Evolutionary conservation across 2,329 filamentous ascomycete genomes (phyloP).

Genomic region (Fusarium verrucosum): DNA sequence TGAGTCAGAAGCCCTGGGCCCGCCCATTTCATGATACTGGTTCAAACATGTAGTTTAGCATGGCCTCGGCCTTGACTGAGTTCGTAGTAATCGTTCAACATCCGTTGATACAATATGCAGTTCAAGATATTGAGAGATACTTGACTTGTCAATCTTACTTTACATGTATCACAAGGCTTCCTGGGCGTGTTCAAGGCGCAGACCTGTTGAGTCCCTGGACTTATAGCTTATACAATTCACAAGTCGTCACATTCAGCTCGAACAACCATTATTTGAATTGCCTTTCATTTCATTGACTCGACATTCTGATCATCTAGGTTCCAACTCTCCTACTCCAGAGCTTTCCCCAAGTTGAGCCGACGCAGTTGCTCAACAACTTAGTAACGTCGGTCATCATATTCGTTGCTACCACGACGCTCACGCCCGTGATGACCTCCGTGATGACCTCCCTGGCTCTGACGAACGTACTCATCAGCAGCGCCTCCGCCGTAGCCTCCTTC

Average conservation of each 20-base stretch:
- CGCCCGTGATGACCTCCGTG: constrained; percentile 18
- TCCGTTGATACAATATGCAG: background rate
- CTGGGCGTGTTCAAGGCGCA: background rate
- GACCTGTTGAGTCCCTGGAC: background rate
- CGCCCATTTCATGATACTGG: background rate
- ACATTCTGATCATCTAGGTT: constrained; percentile 8
- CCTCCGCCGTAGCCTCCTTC: constrained; percentile 44
- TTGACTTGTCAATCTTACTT: background rate
- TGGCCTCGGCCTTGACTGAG: background rate
- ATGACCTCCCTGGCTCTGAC: constrained; percentile 36
- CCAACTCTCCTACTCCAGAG: background rate
- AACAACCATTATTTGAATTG: background rate
- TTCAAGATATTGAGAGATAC: background rate
- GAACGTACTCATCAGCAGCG: constrained; percentile 37
- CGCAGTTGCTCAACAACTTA: constrained; percentile 18
- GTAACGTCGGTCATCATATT: constrained; percentile 38
- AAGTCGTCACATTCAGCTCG: background rate
- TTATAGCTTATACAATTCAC: background rate
- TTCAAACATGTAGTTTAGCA: background rate
- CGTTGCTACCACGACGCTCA: constrained; percentile 29
- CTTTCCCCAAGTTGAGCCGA: background rate
- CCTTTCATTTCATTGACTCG: constrained; percentile 3
- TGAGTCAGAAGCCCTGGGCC: background rate
- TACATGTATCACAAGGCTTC: background rate
- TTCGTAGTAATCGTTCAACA: no score